Evolutionary conservation across 805 yeast species (phyloP), one percentile per base, ranked within the genome.

Genomic region (Kazachstania psychrophila): DNA sequence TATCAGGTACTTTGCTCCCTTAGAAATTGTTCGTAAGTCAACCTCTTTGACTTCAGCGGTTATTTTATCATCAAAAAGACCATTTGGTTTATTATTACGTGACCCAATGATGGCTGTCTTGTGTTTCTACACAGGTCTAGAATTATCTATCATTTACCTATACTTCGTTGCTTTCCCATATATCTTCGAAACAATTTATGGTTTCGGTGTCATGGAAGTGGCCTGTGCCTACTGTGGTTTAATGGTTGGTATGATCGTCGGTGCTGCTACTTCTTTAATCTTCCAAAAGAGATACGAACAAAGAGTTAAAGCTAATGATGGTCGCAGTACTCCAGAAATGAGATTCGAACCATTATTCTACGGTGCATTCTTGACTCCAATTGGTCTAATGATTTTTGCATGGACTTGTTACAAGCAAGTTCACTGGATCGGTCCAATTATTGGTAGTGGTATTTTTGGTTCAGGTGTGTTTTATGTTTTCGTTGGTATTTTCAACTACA

Each of bases 371-470:
- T 61, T 72, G 17, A 62, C 78, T 41, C 86, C 86, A 1, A 64
- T 74, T 20, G 72, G 84, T 0, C 60, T 83, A 36, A 79, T 82
- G 64, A 81, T 87, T 73, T 65, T 82, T 43, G 89, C 77, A 3
- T 83, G 92, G 88, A 70, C 86, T 2, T 70, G 77, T 17, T 70
- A 72, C 46, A 38, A 57, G 1, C 52, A 69, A 22, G 68, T 81
- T 9, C 87, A 77, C 52, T 82, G 87, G 86, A 75, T 79, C 51
- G 83, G 71, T 1, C 79, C 92, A 4, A 61, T 74, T 15, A 69
- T 77, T 39, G 76, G 88, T 2, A 88, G 86, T 41, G 69, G 77
- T n/a, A 70, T 86, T 8, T 73, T 81, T 53, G 88, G 92, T 4
- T 69, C 75, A 45, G 79, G 86, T 3, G 70, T 80, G 31, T 70